Evolutionary conservation across 148 eudicot genomes (phyloP).

Genomic region (Fallopia convolvulus): DNA sequence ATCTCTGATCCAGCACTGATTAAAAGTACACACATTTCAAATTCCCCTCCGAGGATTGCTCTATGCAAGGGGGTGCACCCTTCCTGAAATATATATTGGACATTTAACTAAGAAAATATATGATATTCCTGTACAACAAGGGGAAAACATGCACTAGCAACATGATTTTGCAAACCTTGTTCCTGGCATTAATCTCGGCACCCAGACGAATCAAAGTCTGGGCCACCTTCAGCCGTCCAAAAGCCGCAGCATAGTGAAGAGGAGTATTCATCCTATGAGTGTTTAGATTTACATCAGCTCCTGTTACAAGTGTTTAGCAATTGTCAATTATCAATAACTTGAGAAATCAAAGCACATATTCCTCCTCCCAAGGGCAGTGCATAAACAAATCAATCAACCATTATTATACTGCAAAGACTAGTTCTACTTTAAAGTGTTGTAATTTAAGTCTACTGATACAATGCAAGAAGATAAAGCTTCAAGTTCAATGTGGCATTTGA

Average conservation of each 20-base stretch:
- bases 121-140: background rate
- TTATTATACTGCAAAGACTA: too few species aligned
- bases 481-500: too few species aligned
- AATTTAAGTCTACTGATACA: too few species aligned
- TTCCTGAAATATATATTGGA: conserved; percentile 33
- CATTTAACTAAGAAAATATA: background rate
- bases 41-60: conserved; percentile 76
- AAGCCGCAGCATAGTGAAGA: conserved; percentile 92
- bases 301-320: conserved; percentile 21
- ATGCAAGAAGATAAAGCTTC: too few species aligned
- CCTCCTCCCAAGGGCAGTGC: too few species aligned
- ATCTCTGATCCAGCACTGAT: conserved; percentile 90
- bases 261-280: conserved; percentile 83
- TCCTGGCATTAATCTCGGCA: conserved; percentile 68
- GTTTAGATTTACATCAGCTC: conserved; percentile 78
- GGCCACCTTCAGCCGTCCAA: conserved; percentile 73
- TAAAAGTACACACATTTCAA: conserved; percentile 61
- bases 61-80: conserved; percentile 95
- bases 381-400: too few species aligned
- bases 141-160: background rate
- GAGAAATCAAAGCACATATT: conserved; percentile 23
- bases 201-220: conserved; percentile 56
- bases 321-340: background rate
- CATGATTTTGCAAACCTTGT: conserved; percentile 44
- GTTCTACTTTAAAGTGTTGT: too few species aligned